A percentile compares a stretch with the other conserved stretches of the same genome.
phyloP scores from a whole-genome alignment of 148 eudicot species.

The Rhododendron vialii region DNA sequence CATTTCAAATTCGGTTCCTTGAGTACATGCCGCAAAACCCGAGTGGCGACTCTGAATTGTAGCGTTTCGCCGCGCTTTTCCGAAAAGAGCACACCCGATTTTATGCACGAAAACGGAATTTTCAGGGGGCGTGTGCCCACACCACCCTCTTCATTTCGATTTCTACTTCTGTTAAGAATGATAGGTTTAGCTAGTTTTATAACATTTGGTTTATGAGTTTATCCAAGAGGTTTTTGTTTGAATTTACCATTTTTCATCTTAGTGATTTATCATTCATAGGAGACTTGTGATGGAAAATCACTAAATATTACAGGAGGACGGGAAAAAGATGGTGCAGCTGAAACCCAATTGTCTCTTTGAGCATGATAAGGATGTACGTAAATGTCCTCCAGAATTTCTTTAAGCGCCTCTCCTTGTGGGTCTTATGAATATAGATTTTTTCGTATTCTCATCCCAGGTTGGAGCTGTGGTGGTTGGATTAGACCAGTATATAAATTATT shows the following conservation, averaged over 20 bases:
- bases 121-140: too few species aligned
- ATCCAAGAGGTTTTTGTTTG: not conserved
- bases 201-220: not conserved
- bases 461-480: constrained; percentile 97
- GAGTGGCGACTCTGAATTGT: too few species aligned
- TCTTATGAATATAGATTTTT: not conserved
- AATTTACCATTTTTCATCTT: not conserved
- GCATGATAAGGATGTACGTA: constrained; percentile 71
- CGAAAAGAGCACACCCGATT: too few species aligned
- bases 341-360: constrained; percentile 50
- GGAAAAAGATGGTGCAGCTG: constrained; percentile 53
- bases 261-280: not conserved
- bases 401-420: constrained; percentile 4
- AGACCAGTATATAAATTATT: constrained; percentile 74
- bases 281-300: constrained; percentile 1
- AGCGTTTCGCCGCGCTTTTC: too few species aligned
- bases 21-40: too few species aligned
- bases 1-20: too few species aligned
- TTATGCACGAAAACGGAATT: too few species aligned
- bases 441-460: constrained; percentile 42
- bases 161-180: not conserved
- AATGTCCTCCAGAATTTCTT: not conserved
- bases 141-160: not conserved
- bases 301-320: constrained; percentile 56
- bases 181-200: not conserved